Base-by-base conservation (phyloP, 2,329 filamentous ascomycete genomes). In the Paraconiothyrium brasiliense region DNA sequence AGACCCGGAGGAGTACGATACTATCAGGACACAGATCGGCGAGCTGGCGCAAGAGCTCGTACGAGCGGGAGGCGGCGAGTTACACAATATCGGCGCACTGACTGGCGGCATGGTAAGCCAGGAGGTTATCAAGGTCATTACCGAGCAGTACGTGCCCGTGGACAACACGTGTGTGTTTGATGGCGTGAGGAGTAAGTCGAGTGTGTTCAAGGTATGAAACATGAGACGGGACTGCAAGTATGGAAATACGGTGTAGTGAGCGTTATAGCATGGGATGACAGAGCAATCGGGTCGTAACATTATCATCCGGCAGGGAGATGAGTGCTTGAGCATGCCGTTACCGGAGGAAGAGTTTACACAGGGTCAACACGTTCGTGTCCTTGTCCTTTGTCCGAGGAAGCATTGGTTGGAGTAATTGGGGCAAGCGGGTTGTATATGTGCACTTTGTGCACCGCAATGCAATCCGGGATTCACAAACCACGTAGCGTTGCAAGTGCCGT, bases 31-130 rank as follows among this genome's bases (percentile, higher is more conserved):
- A 2, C 72, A 73, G 50, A 64, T 80, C 7, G 71, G 64, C 10
- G 75, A 80, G 9, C 78, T 77, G 37, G 79, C 78, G 11, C 66
- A 73, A 43, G 84, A 85, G 63, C 70, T 85, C 61, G 87, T 90
- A 37, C 88, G 96, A 62, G 91, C 92, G 39, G 89, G 88, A 51
- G 92, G 92, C 32, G 92, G 89, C 57, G 96, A 99, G 78, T 82
- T 99, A 62, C 95, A 99, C 82, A 98, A 97, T 76, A 92, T 96
- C 59, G 91, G 94, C 35, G 90, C 94, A 30, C 81, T 97, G 59
- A 91, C 90, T 1, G 96, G 95, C 34, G 96, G 95, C 3, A 91
- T 99, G 83, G 91, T 96, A 51, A 93, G 94, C n/a, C 96, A 99
- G 79, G 95, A 99, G 81, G 88, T 94, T 65, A 96, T 99, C 81